Base-by-base conservation (phyloP, 139 green algal genomes). In the Micromonas commoda region DNA sequence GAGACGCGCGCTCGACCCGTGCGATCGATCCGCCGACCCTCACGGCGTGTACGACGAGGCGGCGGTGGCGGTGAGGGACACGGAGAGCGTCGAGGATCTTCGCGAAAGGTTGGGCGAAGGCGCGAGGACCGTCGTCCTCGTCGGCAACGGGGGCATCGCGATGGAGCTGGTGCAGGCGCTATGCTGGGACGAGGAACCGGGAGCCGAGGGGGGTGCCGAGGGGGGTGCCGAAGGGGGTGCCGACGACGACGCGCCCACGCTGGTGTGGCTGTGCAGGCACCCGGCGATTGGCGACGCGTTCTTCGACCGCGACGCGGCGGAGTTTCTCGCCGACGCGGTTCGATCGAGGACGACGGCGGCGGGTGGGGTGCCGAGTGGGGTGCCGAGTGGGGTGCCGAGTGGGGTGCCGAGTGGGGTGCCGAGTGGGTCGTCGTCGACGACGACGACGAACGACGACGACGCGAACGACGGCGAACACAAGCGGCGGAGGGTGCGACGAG, bases 141-240 rank as follows among this genome's bases (percentile, higher is more conserved):
- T 92, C 3, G 92, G 92, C 69, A 97, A 97, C 80, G 92, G 92
- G 4, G 92, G 89, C 79, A 96, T 97, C 24, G 92, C 92, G 0
- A 57, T 96, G 38, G 91, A 96, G 76, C 80, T 95, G 0, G 85
- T 87, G 84, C 31, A 77, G 13, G 60, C 66, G 66, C 31, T 73
- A 20, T 39, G 33, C 33, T 31, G 33, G 16, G 31, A 9, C 2
- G 31, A 31, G 34, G 24, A 45, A 2, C 24, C n/a, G 28, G 28
- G n/a, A n/a, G 54, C 28, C 24, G 28, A 19, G 1, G n/a, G 24
- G 2, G n/a, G n/a, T n/a, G n/a, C n/a, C 5, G 63, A 23, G 20
- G 31, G 31, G 1, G 35, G 45, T 26, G 83, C 75, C 3, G 23
- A 89, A 38, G 86, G 94, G 33, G 63, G 63, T 32, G 63, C n/a